These are phyloP conservation scores for Aspergillus ochraceoroseus DNA, from an alignment of 2,329 filamentous ascomycete species.

Conservation along the genomic window DNA sequence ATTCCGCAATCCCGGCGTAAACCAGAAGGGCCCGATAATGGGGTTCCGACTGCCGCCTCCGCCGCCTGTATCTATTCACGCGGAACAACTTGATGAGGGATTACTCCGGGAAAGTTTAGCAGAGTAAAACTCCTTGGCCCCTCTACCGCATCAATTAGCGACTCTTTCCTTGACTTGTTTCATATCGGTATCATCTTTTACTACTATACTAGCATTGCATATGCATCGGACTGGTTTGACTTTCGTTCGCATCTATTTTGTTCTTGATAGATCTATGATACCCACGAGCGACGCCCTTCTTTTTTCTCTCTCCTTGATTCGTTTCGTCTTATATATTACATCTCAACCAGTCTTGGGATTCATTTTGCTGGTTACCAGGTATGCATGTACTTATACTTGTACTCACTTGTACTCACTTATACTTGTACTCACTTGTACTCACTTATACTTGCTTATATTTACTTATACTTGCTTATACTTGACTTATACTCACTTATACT, in stretches of 20 bases:
- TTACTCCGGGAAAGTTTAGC: constrained; percentile 58
- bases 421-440: too few relatives aligned
- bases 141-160: neutral
- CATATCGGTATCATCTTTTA: neutral
- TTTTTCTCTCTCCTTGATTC: neutral
- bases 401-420: too few relatives aligned
- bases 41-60: constrained; percentile 60
- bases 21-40: constrained; percentile 68
- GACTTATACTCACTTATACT: too few relatives aligned
- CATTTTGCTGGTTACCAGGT: too few relatives aligned
- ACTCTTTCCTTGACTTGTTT: neutral
- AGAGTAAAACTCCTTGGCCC: too few relatives aligned
- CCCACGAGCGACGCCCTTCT: constrained; percentile 13
- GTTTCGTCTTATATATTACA: neutral
- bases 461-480: too few relatives aligned
- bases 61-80: constrained; percentile 54
- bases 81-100: constrained; percentile 55
- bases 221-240: constrained; percentile 2
- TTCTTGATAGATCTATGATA: constrained; percentile 15
- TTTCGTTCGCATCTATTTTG: constrained; percentile 1
- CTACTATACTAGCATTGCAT: constrained; percentile 7
- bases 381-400: too few relatives aligned
- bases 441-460: too few relatives aligned
- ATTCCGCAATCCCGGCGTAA: constrained; percentile 64
- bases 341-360: too few relatives aligned